phyloP scores from a whole-genome alignment of 2,329 filamentous ascomycete species.

The Lanzia echinophila region DNA sequence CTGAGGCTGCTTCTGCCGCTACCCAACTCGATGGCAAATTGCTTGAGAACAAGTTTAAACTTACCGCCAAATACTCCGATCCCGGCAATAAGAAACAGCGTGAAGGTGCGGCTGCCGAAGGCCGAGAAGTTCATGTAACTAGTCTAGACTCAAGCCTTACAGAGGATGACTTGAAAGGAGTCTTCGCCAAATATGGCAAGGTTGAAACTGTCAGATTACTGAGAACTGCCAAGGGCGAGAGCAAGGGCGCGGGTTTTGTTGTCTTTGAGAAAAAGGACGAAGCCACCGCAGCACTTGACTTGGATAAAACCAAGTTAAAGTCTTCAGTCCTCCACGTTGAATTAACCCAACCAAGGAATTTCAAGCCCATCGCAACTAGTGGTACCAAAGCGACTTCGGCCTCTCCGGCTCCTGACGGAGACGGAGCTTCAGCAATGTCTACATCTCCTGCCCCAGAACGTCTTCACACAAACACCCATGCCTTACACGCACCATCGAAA shows the following conservation, averaged over 20 bases:
- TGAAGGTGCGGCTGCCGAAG: conserved; percentile 75
- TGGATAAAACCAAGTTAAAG: conserved; percentile 66
- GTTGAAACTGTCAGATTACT: conserved; percentile 69
- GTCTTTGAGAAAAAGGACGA: conserved; percentile 67
- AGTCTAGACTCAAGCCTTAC: conserved; percentile 56
- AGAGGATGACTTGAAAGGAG: conserved; percentile 61
- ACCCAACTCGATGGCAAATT: conserved; percentile 64
- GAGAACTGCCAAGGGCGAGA: conserved; percentile 58
- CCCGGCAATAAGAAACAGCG: conserved; percentile 72
- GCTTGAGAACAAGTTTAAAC: conserved; percentile 59
- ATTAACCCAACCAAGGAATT: conserved; percentile 48
- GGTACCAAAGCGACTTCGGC: conserved; percentile 29
- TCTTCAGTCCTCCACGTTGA: conserved; percentile 62
- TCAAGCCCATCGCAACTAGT: conserved; percentile 48
- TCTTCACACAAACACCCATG: conserved; percentile 18
- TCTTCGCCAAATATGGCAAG: conserved; percentile 70
- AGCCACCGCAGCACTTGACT: conserved; percentile 57
- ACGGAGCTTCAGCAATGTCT: conserved; percentile 29
- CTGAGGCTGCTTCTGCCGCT: conserved; percentile 62
- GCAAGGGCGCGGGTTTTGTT: conserved; percentile 74
- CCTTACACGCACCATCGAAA: conserved; percentile 34
- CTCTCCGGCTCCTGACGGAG: conserved; percentile 29
- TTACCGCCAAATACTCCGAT: conserved; percentile 79
- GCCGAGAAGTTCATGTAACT: conserved; percentile 74
- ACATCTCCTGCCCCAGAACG: conserved; percentile 18